A percentile compares a stretch with the other conserved stretches of the same genome.
Evolutionary conservation across 257 asterid species (phyloP).

Genomic region (Nicotiana attenuata): DNA sequence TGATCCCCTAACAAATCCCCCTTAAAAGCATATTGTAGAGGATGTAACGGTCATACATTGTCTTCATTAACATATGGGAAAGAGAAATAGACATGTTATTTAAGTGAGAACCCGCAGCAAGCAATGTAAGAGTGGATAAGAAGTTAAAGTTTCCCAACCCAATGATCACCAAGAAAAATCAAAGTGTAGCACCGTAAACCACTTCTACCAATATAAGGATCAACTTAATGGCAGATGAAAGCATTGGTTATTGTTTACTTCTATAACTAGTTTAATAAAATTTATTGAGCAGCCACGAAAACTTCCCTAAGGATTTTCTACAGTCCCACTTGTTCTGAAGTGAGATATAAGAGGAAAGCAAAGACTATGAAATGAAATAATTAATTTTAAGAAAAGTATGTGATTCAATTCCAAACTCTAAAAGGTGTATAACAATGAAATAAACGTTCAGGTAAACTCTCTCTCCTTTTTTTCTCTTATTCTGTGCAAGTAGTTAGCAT

Average conservation of each 20-base stretch:
- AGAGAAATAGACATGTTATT: background rate
- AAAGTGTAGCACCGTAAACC: background rate
- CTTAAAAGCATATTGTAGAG: background rate
- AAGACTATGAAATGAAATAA: background rate
- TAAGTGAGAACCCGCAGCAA: background rate
- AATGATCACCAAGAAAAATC: background rate
- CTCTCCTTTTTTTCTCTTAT: background rate
- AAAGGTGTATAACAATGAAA: background rate
- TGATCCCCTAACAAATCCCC: background rate
- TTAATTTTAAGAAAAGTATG: background rate
- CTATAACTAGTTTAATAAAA: background rate
- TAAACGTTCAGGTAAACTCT: background rate
- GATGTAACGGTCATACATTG: background rate
- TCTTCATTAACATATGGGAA: background rate
- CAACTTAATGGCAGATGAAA: conserved; percentile 1
- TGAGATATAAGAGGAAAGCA: background rate
- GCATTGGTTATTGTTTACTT: background rate
- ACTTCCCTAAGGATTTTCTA: background rate
- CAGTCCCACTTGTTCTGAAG: background rate
- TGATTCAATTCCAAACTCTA: background rate
- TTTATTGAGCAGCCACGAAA: background rate
- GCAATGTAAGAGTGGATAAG: background rate
- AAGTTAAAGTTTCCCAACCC: background rate
- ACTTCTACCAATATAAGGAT: background rate
- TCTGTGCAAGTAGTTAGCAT: background rate